These are phyloP conservation scores for Periconia sp. DNA, from an alignment of 2,329 filamentous ascomycete genomes.

Conservation along the genomic window DNA sequence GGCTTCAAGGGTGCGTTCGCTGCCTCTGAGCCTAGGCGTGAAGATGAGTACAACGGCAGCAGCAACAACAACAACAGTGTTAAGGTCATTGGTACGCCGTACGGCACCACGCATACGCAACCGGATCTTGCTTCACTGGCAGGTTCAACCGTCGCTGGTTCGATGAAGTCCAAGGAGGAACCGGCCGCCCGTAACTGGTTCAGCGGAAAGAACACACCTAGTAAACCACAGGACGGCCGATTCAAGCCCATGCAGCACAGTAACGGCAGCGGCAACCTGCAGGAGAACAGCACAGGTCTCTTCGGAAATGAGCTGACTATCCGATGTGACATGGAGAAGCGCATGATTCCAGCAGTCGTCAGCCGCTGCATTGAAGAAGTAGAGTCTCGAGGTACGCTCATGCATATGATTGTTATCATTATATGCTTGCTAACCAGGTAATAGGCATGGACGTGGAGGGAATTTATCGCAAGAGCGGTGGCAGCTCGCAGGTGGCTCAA, in stretches of 20 bases:
- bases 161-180: slow-evolving; percentile 32
- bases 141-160: slow-evolving; percentile 30
- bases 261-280: slow-evolving; percentile 48
- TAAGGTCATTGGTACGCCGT: slow-evolving; percentile 52
- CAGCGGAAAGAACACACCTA: slow-evolving; percentile 22
- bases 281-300: slow-evolving; percentile 53
- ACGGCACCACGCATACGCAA: slow-evolving; percentile 39
- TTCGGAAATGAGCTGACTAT: slow-evolving; percentile 90
- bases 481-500: slow-evolving; percentile 83
- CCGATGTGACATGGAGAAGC: slow-evolving; percentile 83
- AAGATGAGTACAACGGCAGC: slow-evolving; percentile 45
- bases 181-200: slow-evolving; percentile 37
- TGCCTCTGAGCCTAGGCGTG: slow-evolving; percentile 59
- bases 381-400: slow-evolving; percentile 71
- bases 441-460: slow-evolving; percentile 88
- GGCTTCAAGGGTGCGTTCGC: slow-evolving; percentile 88
- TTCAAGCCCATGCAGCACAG: slow-evolving; percentile 42
- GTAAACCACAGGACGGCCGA: slow-evolving; percentile 20
- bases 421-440: slow-evolving; percentile 6
- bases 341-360: slow-evolving; percentile 86
- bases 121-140: slow-evolving; percentile 37
- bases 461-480: slow-evolving; percentile 96
- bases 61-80: slow-evolving; percentile 50
- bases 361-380: slow-evolving; percentile 96
- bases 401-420: not conserved